These are phyloP conservation scores for Verticillium albo-atrum DNA, from an alignment of 2,329 filamentous ascomycete species.

Conservation along the genomic window DNA sequence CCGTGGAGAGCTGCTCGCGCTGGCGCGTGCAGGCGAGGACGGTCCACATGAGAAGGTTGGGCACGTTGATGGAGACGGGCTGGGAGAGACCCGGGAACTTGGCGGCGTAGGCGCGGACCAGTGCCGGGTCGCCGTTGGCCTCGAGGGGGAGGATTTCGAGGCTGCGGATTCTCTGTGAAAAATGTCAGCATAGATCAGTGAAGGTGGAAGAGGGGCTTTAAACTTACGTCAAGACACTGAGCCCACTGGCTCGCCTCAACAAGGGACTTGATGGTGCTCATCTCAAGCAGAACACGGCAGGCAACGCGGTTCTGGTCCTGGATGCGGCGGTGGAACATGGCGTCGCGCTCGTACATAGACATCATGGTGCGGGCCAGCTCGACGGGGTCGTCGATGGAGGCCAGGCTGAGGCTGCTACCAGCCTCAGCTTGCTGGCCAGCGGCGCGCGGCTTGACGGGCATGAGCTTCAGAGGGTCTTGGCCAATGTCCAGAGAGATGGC, in stretches of 20 bases:
- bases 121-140: conserved; percentile 68
- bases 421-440: conserved; percentile 34
- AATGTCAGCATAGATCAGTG: not conserved
- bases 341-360: conserved; percentile 56
- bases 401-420: conserved; percentile 56
- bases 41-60: conserved; percentile 90
- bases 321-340: conserved; percentile 57
- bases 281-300: conserved; percentile 52
- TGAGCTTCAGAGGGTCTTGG: conserved; percentile 70
- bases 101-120: conserved; percentile 74
- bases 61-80: conserved; percentile 82
- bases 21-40: conserved; percentile 81
- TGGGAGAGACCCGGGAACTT: conserved; percentile 75
- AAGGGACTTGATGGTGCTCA: conserved; percentile 56
- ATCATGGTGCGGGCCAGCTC: conserved; percentile 59
- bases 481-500: conserved; percentile 83
- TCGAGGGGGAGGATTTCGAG: conserved; percentile 78
- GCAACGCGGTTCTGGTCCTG: conserved; percentile 52
- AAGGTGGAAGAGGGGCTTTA: not conserved
- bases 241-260: conserved; percentile 54
- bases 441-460: conserved; percentile 71
- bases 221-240: conserved; percentile 53
- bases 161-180: conserved; percentile 60
- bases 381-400: conserved; percentile 56
- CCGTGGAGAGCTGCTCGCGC: conserved; percentile 63